Conservation (phyloP, 2,329 filamentous ascomycete species). For the Arachnomyces sp. region DNA sequence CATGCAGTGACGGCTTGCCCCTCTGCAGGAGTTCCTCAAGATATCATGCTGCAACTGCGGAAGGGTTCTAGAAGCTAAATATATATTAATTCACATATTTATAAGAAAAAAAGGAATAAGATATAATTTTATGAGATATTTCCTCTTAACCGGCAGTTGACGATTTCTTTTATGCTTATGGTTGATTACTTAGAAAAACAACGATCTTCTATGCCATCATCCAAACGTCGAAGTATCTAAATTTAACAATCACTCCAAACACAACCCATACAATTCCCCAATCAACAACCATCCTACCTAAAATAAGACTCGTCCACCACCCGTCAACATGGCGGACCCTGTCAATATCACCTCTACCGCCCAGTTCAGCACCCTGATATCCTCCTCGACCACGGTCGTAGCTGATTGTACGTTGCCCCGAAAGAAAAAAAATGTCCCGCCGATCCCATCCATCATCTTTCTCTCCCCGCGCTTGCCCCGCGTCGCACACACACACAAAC, state of each 20-base stretch:
- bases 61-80: no score
- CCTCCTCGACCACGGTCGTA: slow-evolving; percentile 69
- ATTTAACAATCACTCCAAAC: slow-evolving; percentile 10
- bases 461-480: slow-evolving; percentile 14
- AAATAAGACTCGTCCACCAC: slow-evolving; percentile 14
- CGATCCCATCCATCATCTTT: background rate
- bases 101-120: no score
- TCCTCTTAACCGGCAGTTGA: no score
- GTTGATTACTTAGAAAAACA: no score
- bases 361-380: slow-evolving; percentile 61
- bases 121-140: no score
- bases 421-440: no score
- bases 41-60: no score
- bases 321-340: slow-evolving; percentile 32
- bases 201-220: no score
- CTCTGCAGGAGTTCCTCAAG: no score
- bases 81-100: no score
- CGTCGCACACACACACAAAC: background rate
- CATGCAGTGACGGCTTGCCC: no score
- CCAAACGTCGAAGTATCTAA: background rate
- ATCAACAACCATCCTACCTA: slow-evolving; percentile 9
- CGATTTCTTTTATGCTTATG: no score
- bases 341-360: slow-evolving; percentile 53
- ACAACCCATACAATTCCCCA: slow-evolving; percentile 11
- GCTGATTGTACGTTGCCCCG: slow-evolving; percentile 68